phyloP scores from a whole-genome alignment of 768 basidiomycete species.

The Boletus sp. region DNA sequence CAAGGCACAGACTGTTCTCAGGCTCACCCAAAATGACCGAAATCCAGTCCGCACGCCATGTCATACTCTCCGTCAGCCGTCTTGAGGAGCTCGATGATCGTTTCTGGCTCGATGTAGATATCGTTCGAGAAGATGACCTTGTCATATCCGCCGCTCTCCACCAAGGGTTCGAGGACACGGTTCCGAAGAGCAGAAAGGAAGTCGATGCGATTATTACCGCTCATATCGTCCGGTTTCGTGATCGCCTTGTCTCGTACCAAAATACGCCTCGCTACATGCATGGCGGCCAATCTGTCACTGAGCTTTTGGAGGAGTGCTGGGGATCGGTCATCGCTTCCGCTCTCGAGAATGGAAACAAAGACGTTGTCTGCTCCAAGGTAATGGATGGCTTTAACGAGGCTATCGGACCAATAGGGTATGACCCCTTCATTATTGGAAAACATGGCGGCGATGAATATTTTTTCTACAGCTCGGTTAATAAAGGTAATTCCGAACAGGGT shows the following conservation, averaged over 20 bases:
- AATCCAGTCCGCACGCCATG: conserved; percentile 45
- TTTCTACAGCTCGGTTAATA: conserved; percentile 3
- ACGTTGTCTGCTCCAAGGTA: conserved; percentile 44
- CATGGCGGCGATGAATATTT: conserved; percentile 31
- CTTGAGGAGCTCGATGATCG: conserved; percentile 38
- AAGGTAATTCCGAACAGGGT: no score
- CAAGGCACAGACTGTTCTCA: conserved; percentile 7
- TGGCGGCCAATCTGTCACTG: conserved; percentile 4
- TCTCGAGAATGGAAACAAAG: conserved; percentile 43
- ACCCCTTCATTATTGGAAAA: conserved; percentile 39
- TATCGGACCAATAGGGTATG: conserved; percentile 39
- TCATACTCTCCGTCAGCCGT: conserved; percentile 41
- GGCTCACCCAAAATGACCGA: conserved; percentile 32
- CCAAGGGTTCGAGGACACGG: conserved; percentile 41
- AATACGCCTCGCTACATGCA: conserved; percentile 15
- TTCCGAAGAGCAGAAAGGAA: conserved; percentile 35
- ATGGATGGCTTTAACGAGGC: conserved; percentile 34
- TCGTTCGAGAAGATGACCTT: conserved; percentile 44
- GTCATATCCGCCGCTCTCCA: conserved; percentile 36
- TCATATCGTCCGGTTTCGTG: conserved; percentile 4
- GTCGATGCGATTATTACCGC: neutral
- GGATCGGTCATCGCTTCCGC: conserved; percentile 25
- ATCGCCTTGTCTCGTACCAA: conserved; percentile 8
- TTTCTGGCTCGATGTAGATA: conserved; percentile 40
- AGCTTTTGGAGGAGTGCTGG: conserved; percentile 10